Evolutionary conservation across 352 stramenopile genomes (phyloP).

Genomic region (Globisporangium splendens): DNA sequence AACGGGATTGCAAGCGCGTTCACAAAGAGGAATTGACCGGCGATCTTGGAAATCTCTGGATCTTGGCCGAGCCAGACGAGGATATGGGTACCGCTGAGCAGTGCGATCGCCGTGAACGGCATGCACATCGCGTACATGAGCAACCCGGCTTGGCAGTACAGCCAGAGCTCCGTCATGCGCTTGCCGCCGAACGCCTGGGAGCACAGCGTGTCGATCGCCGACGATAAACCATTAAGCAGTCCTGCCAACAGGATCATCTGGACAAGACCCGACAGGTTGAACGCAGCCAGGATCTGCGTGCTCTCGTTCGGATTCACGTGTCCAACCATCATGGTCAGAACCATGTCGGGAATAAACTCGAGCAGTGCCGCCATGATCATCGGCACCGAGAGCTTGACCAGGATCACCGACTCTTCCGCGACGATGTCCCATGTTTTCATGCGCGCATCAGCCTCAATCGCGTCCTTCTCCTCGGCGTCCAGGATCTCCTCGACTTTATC

Average conservation of each 20-base stretch:
- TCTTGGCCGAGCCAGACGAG: constrained; percentile 52
- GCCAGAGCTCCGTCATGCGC: constrained; percentile 50
- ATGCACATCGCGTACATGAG: constrained; percentile 40
- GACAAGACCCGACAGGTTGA: constrained; percentile 43
- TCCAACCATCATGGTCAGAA: constrained; percentile 62
- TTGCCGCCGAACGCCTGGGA: constrained; percentile 66
- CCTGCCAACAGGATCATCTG: constrained; percentile 49
- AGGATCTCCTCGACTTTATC: constrained; percentile 32
- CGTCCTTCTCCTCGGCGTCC: constrained; percentile 31
- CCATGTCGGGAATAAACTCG: constrained; percentile 43
- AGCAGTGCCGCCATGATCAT: constrained; percentile 47
- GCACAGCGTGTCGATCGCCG: constrained; percentile 62
- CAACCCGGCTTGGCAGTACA: constrained; percentile 45
- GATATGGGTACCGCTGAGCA: constrained; percentile 42
- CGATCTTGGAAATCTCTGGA: constrained; percentile 35
- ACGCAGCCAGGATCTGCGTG: constrained; percentile 54
- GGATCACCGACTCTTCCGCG: constrained; percentile 22
- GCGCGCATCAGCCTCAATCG: constrained; percentile 19
- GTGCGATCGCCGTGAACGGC: constrained; percentile 30
- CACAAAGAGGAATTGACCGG: constrained; percentile 33
- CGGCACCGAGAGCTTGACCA: constrained; percentile 31
- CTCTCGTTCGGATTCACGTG: constrained; percentile 45
- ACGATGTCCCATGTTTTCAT: constrained; percentile 30
- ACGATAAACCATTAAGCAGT: constrained; percentile 47
- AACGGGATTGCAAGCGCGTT: constrained; percentile 34